Base-by-base conservation (phyloP, 164 flowering plant genomes). In the Warburgia ugandensis region DNA sequence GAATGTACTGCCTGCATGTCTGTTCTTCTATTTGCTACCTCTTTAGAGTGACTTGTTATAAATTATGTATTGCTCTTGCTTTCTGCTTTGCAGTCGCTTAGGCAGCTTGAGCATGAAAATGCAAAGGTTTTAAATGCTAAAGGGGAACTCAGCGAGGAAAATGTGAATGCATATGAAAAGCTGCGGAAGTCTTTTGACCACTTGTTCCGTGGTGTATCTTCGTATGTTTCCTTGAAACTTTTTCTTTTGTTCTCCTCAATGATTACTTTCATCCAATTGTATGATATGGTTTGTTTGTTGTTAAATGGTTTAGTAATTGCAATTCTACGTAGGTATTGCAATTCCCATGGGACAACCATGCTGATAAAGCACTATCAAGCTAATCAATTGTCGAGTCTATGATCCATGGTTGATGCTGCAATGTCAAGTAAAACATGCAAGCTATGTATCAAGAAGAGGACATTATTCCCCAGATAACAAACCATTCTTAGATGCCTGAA, bases 81-180 rank as follows among this genome's bases (percentile, higher is more conserved):
- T 37, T 16, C n/a, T 60, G 10, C 45, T 57, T 41, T 30, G 23
- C 68, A 92, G 99, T 71, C 87, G 40, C 91, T 92, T 62, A 87
- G 84, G 47, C 95, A 79, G 59, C 66, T 88, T 96, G 99, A 92
- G 67, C 77, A 80, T 57, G 99, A 92, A 50, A 92, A 92, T 66
- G 73, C 91, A 1, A 92, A 86, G 71, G 84, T 84, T 45, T 64
- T 92, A 40, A 83, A 79, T 80, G 90, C 96, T 20, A 92, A 88
- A 68, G 97, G 99, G 54, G 99, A 92, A 67, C 86, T 92, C 21
- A 88, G 84, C 47, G 99, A 92, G 35, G 99, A 92, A 69, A 84
- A 72, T 72, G 73, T 66, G 14, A 58, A 84, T 62, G 74, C 88
- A 52, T 92, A 92, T 72, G 97, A 92, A 66, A 88, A 82, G 75